Conservation (phyloP, 805 yeast species). For the Zygosaccharomyces lentus region DNA sequence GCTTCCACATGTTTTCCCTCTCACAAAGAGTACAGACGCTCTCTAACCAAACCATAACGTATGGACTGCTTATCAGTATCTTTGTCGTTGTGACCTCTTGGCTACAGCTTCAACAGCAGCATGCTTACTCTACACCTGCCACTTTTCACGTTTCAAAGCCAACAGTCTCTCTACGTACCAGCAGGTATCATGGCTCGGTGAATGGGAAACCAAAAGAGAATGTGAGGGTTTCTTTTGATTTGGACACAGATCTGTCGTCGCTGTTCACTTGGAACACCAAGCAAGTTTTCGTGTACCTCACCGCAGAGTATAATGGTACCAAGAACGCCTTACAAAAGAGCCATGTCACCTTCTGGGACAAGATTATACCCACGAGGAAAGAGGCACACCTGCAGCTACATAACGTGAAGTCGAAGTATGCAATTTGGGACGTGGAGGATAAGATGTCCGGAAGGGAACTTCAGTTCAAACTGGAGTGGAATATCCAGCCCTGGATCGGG, state of each 20-base stretch:
- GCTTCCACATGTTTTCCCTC: constrained; percentile 38
- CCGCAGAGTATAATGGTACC: constrained; percentile 69
- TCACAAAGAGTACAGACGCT: constrained; percentile 46
- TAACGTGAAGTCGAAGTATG: constrained; percentile 64
- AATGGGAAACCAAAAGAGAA: constrained; percentile 72
- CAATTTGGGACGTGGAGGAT: constrained; percentile 79
- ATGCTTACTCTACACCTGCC: constrained; percentile 43
- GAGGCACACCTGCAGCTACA: constrained; percentile 54
- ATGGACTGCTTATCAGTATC: constrained; percentile 44
- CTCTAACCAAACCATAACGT: constrained; percentile 51
- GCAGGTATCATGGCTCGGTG: constrained; percentile 63
- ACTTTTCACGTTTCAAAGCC: constrained; percentile 37
- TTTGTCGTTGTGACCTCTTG: constrained; percentile 47
- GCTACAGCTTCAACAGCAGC: constrained; percentile 43
- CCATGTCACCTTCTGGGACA: constrained; percentile 88
- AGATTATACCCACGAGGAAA: constrained; percentile 56
- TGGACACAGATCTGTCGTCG: constrained; percentile 68
- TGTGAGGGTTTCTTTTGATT: constrained; percentile 63
- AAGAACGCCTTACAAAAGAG: constrained; percentile 42
- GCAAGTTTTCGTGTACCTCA: constrained; percentile 86
- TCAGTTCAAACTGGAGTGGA: constrained; percentile 73
- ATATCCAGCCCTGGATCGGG: constrained; percentile 89
- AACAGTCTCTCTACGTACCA: constrained; percentile 45
- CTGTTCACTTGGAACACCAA: constrained; percentile 96
- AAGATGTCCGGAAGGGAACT: constrained; percentile 59